Percentiles rank a stretch among this genome's conserved stretches.
Evolutionary conservation across 371 early-diverging fungal genomes (phyloP).

Genomic region (Mortierella sp.): DNA sequence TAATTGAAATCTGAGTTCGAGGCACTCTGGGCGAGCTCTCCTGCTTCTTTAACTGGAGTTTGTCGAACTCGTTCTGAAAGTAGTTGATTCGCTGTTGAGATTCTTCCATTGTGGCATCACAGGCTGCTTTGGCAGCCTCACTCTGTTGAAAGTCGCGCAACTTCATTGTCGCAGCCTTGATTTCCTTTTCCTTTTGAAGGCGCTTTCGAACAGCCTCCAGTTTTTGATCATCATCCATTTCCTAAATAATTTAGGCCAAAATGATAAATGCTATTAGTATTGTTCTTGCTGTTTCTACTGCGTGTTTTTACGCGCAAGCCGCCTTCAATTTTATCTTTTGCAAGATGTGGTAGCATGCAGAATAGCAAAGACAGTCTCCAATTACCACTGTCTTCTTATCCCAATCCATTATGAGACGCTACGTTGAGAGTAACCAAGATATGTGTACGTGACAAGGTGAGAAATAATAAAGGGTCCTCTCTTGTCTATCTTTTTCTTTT

Average conservation of each 20-base stretch:
- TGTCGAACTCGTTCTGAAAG: slow-evolving; percentile 76
- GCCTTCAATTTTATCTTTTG: slow-evolving; percentile 33
- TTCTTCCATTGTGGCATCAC: slow-evolving; percentile 81
- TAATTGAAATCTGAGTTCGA: slow-evolving; percentile 50
- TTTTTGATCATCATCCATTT: slow-evolving; percentile 22
- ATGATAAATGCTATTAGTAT: slow-evolving; percentile 17
- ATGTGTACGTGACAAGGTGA: not conserved
- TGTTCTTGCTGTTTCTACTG: no score
- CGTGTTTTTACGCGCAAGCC: no score
- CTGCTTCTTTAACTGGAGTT: slow-evolving; percentile 53
- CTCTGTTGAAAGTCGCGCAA: slow-evolving; percentile 45
- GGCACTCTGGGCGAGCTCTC: slow-evolving; percentile 44
- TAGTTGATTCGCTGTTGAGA: slow-evolving; percentile 84
- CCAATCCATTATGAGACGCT: not conserved
- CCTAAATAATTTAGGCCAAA: not conserved
- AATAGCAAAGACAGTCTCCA: not conserved
- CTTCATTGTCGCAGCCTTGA: slow-evolving; percentile 40
- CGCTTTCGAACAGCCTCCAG: slow-evolving; percentile 20
- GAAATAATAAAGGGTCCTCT: not conserved
- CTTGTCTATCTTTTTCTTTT: no score
- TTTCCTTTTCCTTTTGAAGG: slow-evolving; percentile 27
- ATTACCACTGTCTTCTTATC: slow-evolving; percentile 18
- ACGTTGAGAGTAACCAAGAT: no score
- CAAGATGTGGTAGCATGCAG: not conserved
- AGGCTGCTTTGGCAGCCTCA: slow-evolving; percentile 63